Evolutionary conservation across 371 early-diverging fungal genomes (phyloP), one percentile per base, ranked within the genome.

Genomic region (Mucor irregularis): DNA sequence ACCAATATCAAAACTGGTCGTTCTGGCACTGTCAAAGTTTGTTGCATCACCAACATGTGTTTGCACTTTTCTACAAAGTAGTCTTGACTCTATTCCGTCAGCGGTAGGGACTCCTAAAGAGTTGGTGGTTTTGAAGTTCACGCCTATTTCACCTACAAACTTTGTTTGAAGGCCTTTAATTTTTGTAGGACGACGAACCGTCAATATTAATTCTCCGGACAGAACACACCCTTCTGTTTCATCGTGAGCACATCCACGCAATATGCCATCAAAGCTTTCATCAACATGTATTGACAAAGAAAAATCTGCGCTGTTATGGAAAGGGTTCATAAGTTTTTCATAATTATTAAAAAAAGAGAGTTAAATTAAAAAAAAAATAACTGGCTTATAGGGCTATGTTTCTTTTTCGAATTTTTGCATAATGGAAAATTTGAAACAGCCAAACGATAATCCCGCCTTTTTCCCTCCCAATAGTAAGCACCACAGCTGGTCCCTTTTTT

Each of bases 191-290:
- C 43, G 47, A 19, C 21, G 28, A 6, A 61, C 44, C 0, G 25
- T 28, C 30, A 61, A 7, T 3, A 29, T 5, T 17, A 51, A 13
- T 37, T 30, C 21, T 16, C 66, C 66, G 5, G 14, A 43, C 10
- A 66, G 24, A 0, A 43, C 37, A 22, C 66, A 66, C 6, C 66
- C 66, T 31, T 66, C 66, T 8, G 61, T 56, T 42, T 49, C 49
- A 38, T 66, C 66, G 38, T 61, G 43, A 10, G 57, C 57, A 24
- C 44, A 40, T 9, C 66, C 66, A 28, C 51, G 39, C 3, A 66
- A n/a, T 5, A 66, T 57, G 8, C 66, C 66, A 7, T 48, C 50
- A 22, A 66, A 66, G 5, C 29, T 25, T 5, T 57, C 53, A 19
- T 51, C 49, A 4, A 66, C 38, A 4, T 38, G 7, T 26, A 61